Conservation (phyloP, 2,329 filamentous ascomycete genomes). For the Zymoseptoria brevis region DNA sequence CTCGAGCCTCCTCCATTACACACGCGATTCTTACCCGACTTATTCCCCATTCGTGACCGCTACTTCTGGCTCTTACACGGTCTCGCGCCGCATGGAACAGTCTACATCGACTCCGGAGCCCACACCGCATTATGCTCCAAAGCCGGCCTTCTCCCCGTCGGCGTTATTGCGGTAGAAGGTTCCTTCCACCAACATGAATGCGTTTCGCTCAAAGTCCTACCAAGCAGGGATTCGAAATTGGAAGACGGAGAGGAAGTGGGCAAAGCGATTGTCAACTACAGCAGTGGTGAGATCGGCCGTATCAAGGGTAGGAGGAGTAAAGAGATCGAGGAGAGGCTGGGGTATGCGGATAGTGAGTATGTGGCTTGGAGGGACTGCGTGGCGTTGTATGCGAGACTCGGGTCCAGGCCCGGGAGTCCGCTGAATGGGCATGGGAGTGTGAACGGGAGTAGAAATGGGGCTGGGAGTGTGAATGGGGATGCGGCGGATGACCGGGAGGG, state of each 20-base stretch:
- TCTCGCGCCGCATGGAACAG: conserved; percentile 75
- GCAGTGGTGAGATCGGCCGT: conserved; percentile 69
- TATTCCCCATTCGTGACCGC: conserved; percentile 78
- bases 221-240: conserved; percentile 42
- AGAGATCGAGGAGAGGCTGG: conserved; percentile 71
- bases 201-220: conserved; percentile 74
- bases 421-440: not conserved
- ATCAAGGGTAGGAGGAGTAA: conserved; percentile 79
- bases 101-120: conserved; percentile 91
- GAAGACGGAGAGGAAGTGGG: conserved; percentile 59
- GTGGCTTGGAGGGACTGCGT: conserved; percentile 83
- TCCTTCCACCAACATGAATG: conserved; percentile 88
- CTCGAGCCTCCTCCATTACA: conserved; percentile 55
- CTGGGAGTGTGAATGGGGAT: not conserved
- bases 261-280: conserved; percentile 85
- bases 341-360: conserved; percentile 92
- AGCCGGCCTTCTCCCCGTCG: conserved; percentile 79
- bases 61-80: conserved; percentile 97
- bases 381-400: conserved; percentile 52
- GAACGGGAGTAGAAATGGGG: not conserved
- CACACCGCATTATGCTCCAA: conserved; percentile 72
- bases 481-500: not conserved
- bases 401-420: conserved; percentile 18
- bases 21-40: conserved; percentile 83
- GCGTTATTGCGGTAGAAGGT: conserved; percentile 83